Evolutionary conservation across 768 basidiomycete genomes (phyloP).

Genomic region (Tephrocybe sp.): DNA sequence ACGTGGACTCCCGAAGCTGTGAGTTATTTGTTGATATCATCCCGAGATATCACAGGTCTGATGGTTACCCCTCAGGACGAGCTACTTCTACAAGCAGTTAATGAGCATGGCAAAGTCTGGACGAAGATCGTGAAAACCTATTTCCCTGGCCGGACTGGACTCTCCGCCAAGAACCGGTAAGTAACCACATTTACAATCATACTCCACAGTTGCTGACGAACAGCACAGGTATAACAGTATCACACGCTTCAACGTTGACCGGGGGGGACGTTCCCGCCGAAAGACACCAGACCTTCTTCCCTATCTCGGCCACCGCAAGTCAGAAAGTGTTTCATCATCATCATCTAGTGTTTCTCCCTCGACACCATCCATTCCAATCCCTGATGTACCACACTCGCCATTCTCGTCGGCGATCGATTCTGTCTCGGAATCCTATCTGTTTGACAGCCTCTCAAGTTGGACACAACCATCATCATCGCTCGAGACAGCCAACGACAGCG

Average conservation of each 20-base stretch:
- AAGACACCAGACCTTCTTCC: slow-evolving; percentile 33
- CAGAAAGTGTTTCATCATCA: slow-evolving; percentile 38
- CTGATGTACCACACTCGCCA: slow-evolving; percentile 23
- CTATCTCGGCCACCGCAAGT: slow-evolving; percentile 29
- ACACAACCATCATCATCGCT: slow-evolving; percentile 18
- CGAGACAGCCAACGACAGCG: slow-evolving; percentile 11
- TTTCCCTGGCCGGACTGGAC: slow-evolving; percentile 57
- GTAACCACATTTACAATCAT: slow-evolving; percentile 5
- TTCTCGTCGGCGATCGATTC: slow-evolving; percentile 21
- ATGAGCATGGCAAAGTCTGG: slow-evolving; percentile 58
- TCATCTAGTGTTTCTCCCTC: slow-evolving; percentile 40
- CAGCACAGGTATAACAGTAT: slow-evolving; percentile 48
- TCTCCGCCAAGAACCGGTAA: slow-evolving; percentile 60
- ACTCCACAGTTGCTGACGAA: neutral
- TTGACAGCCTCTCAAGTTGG: slow-evolving; percentile 22
- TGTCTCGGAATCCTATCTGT: slow-evolving; percentile 20
- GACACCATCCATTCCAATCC: slow-evolving; percentile 26
- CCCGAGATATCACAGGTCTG: slow-evolving; percentile 8
- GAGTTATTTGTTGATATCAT: slow-evolving; percentile 14
- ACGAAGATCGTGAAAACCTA: slow-evolving; percentile 61
- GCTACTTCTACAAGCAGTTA: slow-evolving; percentile 50
- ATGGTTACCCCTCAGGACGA: slow-evolving; percentile 40
- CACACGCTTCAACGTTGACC: slow-evolving; percentile 44
- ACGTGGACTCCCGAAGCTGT: slow-evolving; percentile 58
- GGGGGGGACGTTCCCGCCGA: slow-evolving; percentile 33